Conservation (phyloP, 768 basidiomycete species). For the Hemileccinum impolitum region DNA sequence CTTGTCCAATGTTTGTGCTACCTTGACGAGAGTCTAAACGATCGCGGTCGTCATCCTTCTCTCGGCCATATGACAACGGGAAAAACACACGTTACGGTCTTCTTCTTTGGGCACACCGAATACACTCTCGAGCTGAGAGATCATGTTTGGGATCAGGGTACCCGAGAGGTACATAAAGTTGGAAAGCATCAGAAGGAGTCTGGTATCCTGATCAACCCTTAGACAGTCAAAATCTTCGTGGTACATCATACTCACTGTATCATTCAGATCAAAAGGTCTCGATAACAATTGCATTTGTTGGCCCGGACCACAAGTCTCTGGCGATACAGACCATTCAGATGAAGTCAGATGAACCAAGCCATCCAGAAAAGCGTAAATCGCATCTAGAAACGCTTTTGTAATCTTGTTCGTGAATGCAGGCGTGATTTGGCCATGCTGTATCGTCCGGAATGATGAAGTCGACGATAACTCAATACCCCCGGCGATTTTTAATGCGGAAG, state of each 20-base stretch:
- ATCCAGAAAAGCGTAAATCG: conserved; percentile 81
- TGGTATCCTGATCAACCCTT: conserved; percentile 60
- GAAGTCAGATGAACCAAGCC: conserved; percentile 79
- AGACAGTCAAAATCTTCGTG: not conserved
- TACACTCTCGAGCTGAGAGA: conserved; percentile 72
- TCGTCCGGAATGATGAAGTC: conserved; percentile 46
- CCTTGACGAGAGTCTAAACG: conserved; percentile 64
- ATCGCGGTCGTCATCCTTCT: not conserved
- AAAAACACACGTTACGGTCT: conserved; percentile 59
- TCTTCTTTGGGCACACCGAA: conserved; percentile 69
- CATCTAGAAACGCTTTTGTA: conserved; percentile 81
- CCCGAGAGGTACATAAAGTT: conserved; percentile 79
- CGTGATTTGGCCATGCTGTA: conserved; percentile 60
- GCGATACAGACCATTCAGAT: conserved; percentile 50
- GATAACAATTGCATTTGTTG: conserved; percentile 23
- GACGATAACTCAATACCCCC: conserved; percentile 63
- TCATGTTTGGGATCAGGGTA: conserved; percentile 71
- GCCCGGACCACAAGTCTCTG: conserved; percentile 5
- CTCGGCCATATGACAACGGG: not conserved
- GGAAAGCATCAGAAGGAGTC: conserved; percentile 83
- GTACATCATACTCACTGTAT: conserved; percentile 46
- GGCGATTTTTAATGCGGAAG: conserved; percentile 74
- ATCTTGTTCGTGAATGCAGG: conserved; percentile 69
- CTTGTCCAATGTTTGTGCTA: conserved; percentile 81
- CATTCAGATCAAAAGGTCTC: conserved; percentile 50